Base-by-base conservation (phyloP, 306 rosid genomes). In the Clitoria ternatea region DNA sequence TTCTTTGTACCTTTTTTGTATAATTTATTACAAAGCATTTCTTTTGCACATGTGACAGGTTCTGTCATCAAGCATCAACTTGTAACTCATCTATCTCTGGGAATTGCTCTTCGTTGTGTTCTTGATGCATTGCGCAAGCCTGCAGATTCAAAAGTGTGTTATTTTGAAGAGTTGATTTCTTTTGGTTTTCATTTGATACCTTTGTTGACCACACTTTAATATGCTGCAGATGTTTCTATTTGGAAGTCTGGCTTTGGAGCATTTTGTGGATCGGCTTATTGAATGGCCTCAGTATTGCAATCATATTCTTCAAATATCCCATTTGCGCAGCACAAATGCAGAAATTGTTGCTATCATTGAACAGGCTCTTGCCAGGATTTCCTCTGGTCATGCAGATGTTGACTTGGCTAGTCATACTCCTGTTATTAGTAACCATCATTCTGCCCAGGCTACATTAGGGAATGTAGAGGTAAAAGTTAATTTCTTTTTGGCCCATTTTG, bases 211-310 rank as follows among this genome's bases (percentile, higher is more conserved):
- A 47, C 32, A 37, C 37, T 17, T 77, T 68, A 3, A 15, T 69
- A 7, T 85, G 84, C 66, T 67, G n/a, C 91, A 95, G 99, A 95
- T 95, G 99, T 95, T 89, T 86, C 73, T 87, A 62, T 95, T 95
- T 57, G 99, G 99, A 62, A 89, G 88, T 35, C 74, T 84, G 83
- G 99, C 99, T 61, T 72, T 95, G 87, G 97, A 95, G 86, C 97
- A 95, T 82, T 95, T 95, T 83, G 92, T 89, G 80, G 99, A 91
- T 74, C 97, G 99, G 60, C 82, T 95, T 67, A 85, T 86, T 68
- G 99, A 91, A 84, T 95, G 99, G 99, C 99, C 99, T 4, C 97
- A 91, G 74, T 95, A 91, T 70, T 95, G 99, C 85, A 91, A 95
- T 79, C 99, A 95, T 74, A 95, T 95, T 80, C 84, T 95, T 61